These are phyloP conservation scores for Periglandula ipomoeae DNA, from an alignment of 2,329 filamentous ascomycete species.

Conservation along the genomic window DNA sequence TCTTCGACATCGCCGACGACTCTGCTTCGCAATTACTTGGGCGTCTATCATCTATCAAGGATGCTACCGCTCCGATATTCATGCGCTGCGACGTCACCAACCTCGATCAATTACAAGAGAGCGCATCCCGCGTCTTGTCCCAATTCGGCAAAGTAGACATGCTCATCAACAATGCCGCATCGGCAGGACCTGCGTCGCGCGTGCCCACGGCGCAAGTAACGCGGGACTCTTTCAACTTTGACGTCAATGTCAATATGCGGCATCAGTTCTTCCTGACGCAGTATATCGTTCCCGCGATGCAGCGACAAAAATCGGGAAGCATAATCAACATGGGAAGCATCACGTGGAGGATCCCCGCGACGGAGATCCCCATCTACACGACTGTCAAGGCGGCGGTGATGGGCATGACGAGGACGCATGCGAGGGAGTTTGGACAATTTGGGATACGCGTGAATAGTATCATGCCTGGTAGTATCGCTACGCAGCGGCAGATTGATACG, in stretches of 20 bases:
- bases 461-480: slow-evolving; percentile 39
- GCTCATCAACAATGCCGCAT: slow-evolving; percentile 74
- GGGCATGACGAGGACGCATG: slow-evolving; percentile 46
- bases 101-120: slow-evolving; percentile 22
- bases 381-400: slow-evolving; percentile 45
- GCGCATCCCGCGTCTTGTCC: slow-evolving; percentile 22
- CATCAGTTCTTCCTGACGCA: slow-evolving; percentile 59
- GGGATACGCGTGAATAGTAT: slow-evolving; percentile 40
- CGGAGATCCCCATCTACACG: slow-evolving; percentile 37
- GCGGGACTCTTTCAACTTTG: slow-evolving; percentile 30
- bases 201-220: slow-evolving; percentile 26
- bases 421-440: slow-evolving; percentile 39
- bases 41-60: slow-evolving; percentile 9
- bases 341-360: slow-evolving; percentile 34
- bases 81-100: slow-evolving; percentile 33
- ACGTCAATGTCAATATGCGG: slow-evolving; percentile 34
- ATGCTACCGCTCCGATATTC: slow-evolving; percentile 25
- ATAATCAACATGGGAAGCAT: slow-evolving; percentile 47
- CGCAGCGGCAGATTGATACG: slow-evolving; percentile 32
- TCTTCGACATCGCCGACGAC: slow-evolving; percentile 30
- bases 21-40: slow-evolving; percentile 23
- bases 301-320: slow-evolving; percentile 29
- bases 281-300: slow-evolving; percentile 56
- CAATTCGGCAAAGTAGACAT: slow-evolving; percentile 51
- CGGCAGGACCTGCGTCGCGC: slow-evolving; percentile 14